A percentile compares a stretch with the other conserved stretches of the same genome.
These are phyloP conservation scores for Apiospora saccharicola DNA, from an alignment of 2,329 filamentous ascomycete genomes.

Conservation along the genomic window DNA sequence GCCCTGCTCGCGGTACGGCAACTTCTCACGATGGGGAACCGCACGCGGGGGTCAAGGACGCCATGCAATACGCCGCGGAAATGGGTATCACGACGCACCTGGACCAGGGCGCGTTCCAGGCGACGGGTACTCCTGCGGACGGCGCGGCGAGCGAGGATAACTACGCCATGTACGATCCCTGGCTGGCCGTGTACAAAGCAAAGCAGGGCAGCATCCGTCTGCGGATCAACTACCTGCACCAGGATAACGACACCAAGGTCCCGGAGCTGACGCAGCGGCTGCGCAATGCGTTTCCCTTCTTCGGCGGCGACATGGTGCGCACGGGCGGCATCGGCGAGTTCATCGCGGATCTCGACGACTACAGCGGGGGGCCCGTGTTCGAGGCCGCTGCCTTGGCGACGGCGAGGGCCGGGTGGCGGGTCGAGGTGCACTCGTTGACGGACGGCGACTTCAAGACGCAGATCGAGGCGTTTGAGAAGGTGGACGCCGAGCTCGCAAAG, in stretches of 20 bases:
- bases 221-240: conserved; percentile 40
- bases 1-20: conserved; percentile 36
- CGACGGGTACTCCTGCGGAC: conserved; percentile 36
- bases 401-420: conserved; percentile 38
- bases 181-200: conserved; percentile 36
- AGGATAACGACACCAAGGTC: conserved; percentile 32
- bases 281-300: conserved; percentile 38
- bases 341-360: conserved; percentile 33
- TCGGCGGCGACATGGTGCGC: conserved; percentile 39
- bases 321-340: conserved; percentile 42
- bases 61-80: conserved; percentile 39
- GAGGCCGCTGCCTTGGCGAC: conserved; percentile 34
- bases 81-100: conserved; percentile 41
- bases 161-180: conserved; percentile 38
- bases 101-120: conserved; percentile 39
- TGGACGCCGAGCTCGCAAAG: conserved; percentile 27
- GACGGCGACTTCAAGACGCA: conserved; percentile 35
- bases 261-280: conserved; percentile 35
- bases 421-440: conserved; percentile 40
- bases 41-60: conserved; percentile 36
- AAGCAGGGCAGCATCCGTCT: conserved; percentile 33
- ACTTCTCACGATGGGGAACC: conserved; percentile 33
- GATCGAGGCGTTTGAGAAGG: conserved; percentile 36
- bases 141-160: conserved; percentile 38
- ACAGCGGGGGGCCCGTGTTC: conserved; percentile 37